Evolutionary conservation across 1,284 basidiomycete species (phyloP).

Genomic region (Naganishia albida): DNA sequence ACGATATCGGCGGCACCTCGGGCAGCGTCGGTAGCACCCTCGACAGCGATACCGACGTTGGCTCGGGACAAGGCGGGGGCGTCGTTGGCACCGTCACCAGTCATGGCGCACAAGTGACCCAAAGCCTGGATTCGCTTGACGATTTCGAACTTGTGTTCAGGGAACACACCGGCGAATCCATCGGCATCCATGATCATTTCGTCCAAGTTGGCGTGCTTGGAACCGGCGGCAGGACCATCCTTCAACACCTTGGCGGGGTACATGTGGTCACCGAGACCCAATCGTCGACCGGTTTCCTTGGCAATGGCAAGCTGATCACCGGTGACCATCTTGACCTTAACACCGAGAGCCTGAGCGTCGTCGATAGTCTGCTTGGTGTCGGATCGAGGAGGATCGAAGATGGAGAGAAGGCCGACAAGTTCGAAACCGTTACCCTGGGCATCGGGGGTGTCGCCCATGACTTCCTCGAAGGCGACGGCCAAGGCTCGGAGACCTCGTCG

Average conservation of each 20-base stretch:
- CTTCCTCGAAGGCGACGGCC: constrained; percentile 92
- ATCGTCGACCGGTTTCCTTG: constrained; percentile 97
- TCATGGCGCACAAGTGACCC: constrained; percentile 85
- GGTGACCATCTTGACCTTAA: constrained; percentile 99
- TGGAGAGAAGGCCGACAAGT: constrained; percentile 92
- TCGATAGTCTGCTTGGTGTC: constrained; percentile 99
- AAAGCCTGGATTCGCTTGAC: constrained; percentile 93
- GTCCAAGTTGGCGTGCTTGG: constrained; percentile 76
- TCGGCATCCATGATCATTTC: constrained; percentile 75
- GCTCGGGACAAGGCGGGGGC: constrained; percentile 90
- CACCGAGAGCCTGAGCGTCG: constrained; percentile 91
- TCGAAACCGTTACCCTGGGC: constrained; percentile 86
- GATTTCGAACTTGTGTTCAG: constrained; percentile 90
- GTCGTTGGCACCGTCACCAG: constrained; percentile 96
- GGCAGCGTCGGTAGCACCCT: constrained; percentile 93
- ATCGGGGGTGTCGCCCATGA: constrained; percentile 65
- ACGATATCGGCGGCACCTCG: constrained; percentile 95
- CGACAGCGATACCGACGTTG: constrained; percentile 96
- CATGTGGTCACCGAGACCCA: constrained; percentile 95
- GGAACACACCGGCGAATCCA: constrained; percentile 90
- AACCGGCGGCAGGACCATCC: constrained; percentile 77
- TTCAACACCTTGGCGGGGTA: constrained; percentile 93
- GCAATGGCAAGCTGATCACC: constrained; percentile 99
- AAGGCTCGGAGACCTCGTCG: constrained; percentile 95
- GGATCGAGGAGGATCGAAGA: constrained; percentile 96